These are phyloP conservation scores for Heterobasidion occidentale DNA, from an alignment of 1,284 basidiomycete species.

Conservation along the genomic window DNA sequence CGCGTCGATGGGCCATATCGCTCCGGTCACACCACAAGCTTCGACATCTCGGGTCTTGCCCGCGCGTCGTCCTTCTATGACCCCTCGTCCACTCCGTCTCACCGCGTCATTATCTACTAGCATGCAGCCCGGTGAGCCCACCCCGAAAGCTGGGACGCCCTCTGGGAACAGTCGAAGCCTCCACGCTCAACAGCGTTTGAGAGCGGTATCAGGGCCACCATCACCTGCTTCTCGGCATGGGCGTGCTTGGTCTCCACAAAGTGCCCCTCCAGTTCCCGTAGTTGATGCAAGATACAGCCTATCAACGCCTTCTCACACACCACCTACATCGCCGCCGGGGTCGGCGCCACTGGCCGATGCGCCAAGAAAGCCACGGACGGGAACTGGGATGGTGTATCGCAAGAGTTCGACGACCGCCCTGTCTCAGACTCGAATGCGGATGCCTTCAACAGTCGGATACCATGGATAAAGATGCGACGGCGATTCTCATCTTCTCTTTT, in stretches of 20 bases:
- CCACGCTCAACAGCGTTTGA: not conserved
- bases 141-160: slow-evolving; percentile 18
- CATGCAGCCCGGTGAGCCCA: slow-evolving; percentile 25
- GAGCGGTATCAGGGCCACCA: slow-evolving; percentile 5
- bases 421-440: slow-evolving; percentile 9
- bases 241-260: not conserved
- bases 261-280: not conserved
- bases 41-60: too few relatives aligned
- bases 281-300: not conserved
- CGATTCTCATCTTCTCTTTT: too few relatives aligned
- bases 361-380: slow-evolving; percentile 43
- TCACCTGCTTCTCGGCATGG: slow-evolving; percentile 10
- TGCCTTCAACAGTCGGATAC: not conserved
- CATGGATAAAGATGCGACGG: too few relatives aligned
- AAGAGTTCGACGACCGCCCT: slow-evolving; percentile 20
- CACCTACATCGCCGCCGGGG: not conserved
- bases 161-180: too few relatives aligned
- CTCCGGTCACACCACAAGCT: too few relatives aligned
- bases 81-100: slow-evolving; percentile 5
- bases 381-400: slow-evolving; percentile 63
- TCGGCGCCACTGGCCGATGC: not conserved
- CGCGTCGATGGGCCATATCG: too few relatives aligned
- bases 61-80: too few relatives aligned
- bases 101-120: slow-evolving; percentile 4
- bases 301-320: too few relatives aligned